These are phyloP conservation scores for Cercis canadensis DNA, from an alignment of 306 rosid genomes.

Conservation along the genomic window DNA sequence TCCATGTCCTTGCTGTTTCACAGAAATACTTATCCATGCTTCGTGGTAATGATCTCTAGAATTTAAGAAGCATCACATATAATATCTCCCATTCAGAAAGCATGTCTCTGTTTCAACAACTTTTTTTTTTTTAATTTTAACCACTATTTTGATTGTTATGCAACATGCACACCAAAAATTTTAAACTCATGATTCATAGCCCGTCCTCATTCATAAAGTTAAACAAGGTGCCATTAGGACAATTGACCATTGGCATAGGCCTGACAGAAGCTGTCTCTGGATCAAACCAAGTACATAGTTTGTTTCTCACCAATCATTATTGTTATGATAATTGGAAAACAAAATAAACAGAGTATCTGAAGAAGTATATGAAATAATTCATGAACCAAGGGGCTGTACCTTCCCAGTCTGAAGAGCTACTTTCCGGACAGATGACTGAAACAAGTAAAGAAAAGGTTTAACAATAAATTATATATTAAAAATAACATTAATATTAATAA, in stretches of 20 bases:
- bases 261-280: slow-evolving; percentile 8
- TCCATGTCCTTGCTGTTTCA: background rate
- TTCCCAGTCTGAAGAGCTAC: slow-evolving; percentile 83
- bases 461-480: slow-evolving; percentile 9
- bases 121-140: too few species aligned
- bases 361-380: slow-evolving; percentile 28
- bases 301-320: background rate
- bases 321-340: slow-evolving; percentile 16
- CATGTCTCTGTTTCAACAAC: too few species aligned
- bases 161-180: too few species aligned
- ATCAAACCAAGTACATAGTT: slow-evolving; percentile 1
- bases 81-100: too few species aligned
- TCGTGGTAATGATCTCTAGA: too few species aligned
- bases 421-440: slow-evolving; percentile 91
- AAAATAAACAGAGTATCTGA: background rate
- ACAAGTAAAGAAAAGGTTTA: slow-evolving; percentile 34
- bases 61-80: too few species aligned
- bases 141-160: too few species aligned
- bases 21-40: too few species aligned
- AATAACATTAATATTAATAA: slow-evolving; percentile 4
- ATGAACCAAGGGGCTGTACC: slow-evolving; percentile 52
- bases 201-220: too few species aligned
- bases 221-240: too few species aligned
- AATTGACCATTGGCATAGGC: background rate
- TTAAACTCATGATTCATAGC: too few species aligned